A percentile compares a stretch with the other conserved stretches of the same genome.
These are phyloP conservation scores for Cocos nucifera DNA, from an alignment of 176 grass and related monocot genomes.

Conservation along the genomic window DNA sequence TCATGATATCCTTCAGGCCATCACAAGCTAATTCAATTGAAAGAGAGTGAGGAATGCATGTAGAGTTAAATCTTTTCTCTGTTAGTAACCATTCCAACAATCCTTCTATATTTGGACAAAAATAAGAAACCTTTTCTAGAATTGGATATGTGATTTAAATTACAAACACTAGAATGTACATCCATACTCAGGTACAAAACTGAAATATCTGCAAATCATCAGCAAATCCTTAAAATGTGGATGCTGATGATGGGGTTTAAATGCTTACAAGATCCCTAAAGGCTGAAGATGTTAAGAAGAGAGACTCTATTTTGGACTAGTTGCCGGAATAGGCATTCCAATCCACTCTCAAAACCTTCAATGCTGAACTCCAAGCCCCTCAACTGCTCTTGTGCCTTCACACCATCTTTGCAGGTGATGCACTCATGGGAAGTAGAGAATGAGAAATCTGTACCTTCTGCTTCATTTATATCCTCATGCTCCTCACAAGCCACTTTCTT, in stretches of 20 bases:
- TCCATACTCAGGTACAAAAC: too few relatives aligned
- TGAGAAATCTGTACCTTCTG: not conserved
- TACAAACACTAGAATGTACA: too few relatives aligned
- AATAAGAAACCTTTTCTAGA: too few relatives aligned
- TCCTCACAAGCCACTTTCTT: constrained; percentile 23
- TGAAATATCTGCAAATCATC: too few relatives aligned
- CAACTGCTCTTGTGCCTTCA: constrained; percentile 1
- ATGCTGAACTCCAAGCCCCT: not conserved
- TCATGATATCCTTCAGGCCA: too few relatives aligned
- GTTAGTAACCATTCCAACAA: too few relatives aligned
- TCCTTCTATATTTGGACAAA: too few relatives aligned
- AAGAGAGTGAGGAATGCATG: too few relatives aligned
- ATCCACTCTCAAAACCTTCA: constrained; percentile 2
- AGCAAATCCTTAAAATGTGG: too few relatives aligned
- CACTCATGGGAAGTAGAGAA: not conserved
- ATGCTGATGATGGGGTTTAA: not conserved
- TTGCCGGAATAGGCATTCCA: constrained; percentile 7
- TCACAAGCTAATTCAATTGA: too few relatives aligned
- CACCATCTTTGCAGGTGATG: not conserved
- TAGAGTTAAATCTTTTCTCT: too few relatives aligned
- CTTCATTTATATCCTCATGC: not conserved
- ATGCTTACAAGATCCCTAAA: not conserved
- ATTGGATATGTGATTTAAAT: too few relatives aligned
- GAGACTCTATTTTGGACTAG: constrained; percentile 14
- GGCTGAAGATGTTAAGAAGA: constrained; percentile 18